Percentiles rank a stretch among this genome's conserved stretches.
Conservation (phyloP, 192 early-diverging fungal species). For the Piromyces sp. region DNA sequence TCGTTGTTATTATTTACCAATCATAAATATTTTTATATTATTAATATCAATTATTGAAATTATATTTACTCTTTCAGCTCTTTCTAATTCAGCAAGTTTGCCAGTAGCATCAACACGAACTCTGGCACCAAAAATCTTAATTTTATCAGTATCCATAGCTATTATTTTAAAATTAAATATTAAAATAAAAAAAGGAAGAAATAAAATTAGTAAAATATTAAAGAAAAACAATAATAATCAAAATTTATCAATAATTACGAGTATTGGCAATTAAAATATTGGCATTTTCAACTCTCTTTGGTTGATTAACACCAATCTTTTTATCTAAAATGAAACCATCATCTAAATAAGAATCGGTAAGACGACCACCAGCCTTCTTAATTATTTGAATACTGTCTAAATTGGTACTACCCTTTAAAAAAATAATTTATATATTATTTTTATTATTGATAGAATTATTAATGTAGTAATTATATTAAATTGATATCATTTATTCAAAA, state of each 20-base stretch:
- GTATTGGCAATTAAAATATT: constrained; percentile 96
- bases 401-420: constrained; percentile 67
- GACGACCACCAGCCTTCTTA: constrained; percentile 90
- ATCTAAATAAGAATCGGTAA: constrained; percentile 87
- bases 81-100: constrained; percentile 93
- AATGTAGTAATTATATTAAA: too few relatives aligned
- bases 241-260: constrained; percentile 26
- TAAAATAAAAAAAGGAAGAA: too few relatives aligned
- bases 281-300: constrained; percentile 87
- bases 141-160: constrained; percentile 99
- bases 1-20: too few relatives aligned
- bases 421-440: too few relatives aligned
- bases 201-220: too few relatives aligned
- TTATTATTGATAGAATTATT: too few relatives aligned
- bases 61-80: constrained; percentile 58
- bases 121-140: constrained; percentile 97
- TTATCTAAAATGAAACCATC: constrained; percentile 98
- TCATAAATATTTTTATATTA: too few relatives aligned
- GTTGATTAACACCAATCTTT: constrained; percentile 96
- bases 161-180: not conserved
- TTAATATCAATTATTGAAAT: not conserved
- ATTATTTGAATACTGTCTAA: constrained; percentile 98
- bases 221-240: not conserved
- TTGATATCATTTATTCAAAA: too few relatives aligned
- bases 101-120: constrained; percentile 90